These are phyloP conservation scores for Colletotrichum orbiculare DNA, from an alignment of 2,329 filamentous ascomycete species.

Conservation along the genomic window DNA sequence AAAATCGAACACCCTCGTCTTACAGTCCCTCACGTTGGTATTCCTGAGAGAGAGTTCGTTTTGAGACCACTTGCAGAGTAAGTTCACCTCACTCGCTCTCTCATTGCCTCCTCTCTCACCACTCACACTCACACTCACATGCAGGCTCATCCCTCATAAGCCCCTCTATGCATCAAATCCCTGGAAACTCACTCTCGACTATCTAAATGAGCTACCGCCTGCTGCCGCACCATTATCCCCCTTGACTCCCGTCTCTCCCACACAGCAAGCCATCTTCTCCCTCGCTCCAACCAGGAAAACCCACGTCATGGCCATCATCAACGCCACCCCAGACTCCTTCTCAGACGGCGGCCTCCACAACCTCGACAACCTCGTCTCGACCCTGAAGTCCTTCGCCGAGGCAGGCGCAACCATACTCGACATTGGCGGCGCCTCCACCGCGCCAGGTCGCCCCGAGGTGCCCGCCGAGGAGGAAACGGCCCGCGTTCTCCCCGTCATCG, in stretches of 20 bases:
- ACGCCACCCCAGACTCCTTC: constrained; percentile 96
- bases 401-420: constrained; percentile 87
- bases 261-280: constrained; percentile 64
- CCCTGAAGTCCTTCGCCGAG: constrained; percentile 70
- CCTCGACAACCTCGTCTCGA: constrained; percentile 64
- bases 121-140: constrained; percentile 5
- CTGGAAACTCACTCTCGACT: constrained; percentile 70
- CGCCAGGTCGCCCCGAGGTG: constrained; percentile 78
- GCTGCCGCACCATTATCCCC: constrained; percentile 65
- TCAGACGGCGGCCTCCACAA: constrained; percentile 84
- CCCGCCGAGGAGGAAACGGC: constrained; percentile 77
- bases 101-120: background rate
- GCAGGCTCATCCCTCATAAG: constrained; percentile 66
- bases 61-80: constrained; percentile 86
- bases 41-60: constrained; percentile 93
- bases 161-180: constrained; percentile 64
- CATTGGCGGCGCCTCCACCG: constrained; percentile 92
- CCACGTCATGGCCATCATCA: constrained; percentile 92
- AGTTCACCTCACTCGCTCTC: constrained; percentile 40
- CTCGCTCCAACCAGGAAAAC: constrained; percentile 71
- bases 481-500: constrained; percentile 83
- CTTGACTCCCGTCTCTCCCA: constrained; percentile 64
- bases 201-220: constrained; percentile 68
- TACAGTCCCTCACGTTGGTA: constrained; percentile 85
- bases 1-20: constrained; percentile 76